These are phyloP conservation scores for Turnera subulata DNA, from an alignment of 345 rosid species.

Conservation along the genomic window DNA sequence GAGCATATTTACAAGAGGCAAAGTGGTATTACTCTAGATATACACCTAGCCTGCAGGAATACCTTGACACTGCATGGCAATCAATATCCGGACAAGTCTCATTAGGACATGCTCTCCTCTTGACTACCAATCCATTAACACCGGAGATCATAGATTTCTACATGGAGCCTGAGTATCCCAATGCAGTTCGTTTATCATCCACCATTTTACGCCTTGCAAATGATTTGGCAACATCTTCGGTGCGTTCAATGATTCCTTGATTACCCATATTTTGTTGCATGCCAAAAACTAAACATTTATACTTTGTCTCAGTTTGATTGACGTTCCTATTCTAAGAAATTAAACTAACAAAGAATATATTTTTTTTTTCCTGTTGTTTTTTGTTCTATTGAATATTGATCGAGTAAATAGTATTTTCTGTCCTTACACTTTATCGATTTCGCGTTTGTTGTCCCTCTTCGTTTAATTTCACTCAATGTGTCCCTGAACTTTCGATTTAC, in stretches of 20 bases:
- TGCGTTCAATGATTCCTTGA: not conserved
- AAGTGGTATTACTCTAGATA: conserved; percentile 35
- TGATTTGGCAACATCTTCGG: conserved; percentile 43
- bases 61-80: conserved; percentile 35
- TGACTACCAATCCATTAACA: conserved; percentile 19
- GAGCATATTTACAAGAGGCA: no score
- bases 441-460: no score
- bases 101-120: conserved; percentile 22
- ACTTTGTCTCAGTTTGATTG: not conserved
- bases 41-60: conserved; percentile 36
- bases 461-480: no score
- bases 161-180: not conserved
- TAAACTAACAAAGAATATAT: no score
- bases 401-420: no score
- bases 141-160: conserved; percentile 13
- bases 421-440: no score
- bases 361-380: no score
- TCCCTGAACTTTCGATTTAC: no score
- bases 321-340: not conserved
- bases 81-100: conserved; percentile 25
- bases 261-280: not conserved
- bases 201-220: conserved; percentile 27
- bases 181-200: conserved; percentile 23
- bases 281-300: no score
- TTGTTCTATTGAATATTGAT: no score